phyloP scores from a whole-genome alignment of 805 yeast genomes.

The Barnettozyma wickerhamii region DNA sequence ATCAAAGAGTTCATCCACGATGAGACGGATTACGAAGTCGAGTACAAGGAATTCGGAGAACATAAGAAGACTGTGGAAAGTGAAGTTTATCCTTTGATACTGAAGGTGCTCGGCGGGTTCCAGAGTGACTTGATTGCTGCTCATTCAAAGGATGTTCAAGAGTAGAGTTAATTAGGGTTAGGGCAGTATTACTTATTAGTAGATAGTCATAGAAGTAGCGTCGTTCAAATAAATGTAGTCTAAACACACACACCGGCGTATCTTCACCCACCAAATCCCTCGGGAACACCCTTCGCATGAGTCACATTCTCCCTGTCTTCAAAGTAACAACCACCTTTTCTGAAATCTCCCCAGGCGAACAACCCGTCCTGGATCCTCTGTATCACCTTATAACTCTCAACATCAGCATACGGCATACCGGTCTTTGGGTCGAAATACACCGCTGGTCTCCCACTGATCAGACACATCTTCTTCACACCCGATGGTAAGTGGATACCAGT shows the following conservation, averaged over 20 bases:
- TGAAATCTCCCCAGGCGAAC: constrained; percentile 47
- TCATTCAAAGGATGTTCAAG: constrained; percentile 63
- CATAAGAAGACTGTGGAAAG: constrained; percentile 36
- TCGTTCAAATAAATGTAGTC: too few species aligned
- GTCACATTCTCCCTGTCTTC: constrained; percentile 34
- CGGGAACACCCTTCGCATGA: constrained; percentile 86
- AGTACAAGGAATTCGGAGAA: constrained; percentile 40
- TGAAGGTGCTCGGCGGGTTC: constrained; percentile 46
- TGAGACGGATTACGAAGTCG: constrained; percentile 62
- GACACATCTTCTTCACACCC: constrained; percentile 63
- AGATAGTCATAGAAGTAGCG: too few species aligned
- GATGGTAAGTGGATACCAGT: constrained; percentile 68
- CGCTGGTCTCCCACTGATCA: constrained; percentile 75
- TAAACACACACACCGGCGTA: too few species aligned
- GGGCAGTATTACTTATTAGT: too few species aligned
- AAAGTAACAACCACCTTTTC: constrained; percentile 45
- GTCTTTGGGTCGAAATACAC: constrained; percentile 83
- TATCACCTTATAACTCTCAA: constrained; percentile 72
- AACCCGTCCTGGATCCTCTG: constrained; percentile 54
- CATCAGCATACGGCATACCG: constrained; percentile 82
- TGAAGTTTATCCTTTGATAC: constrained; percentile 48
- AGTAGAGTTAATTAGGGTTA: constrained; percentile 20
- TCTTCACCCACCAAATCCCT: constrained; percentile 57
- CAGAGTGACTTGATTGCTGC: constrained; percentile 58
- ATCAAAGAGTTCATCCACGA: constrained; percentile 76